A percentile compares a stretch with the other conserved stretches of the same genome.
phyloP scores from a whole-genome alignment of 73 alveolate genomes.

The Tetrahymena malaccensis region DNA sequence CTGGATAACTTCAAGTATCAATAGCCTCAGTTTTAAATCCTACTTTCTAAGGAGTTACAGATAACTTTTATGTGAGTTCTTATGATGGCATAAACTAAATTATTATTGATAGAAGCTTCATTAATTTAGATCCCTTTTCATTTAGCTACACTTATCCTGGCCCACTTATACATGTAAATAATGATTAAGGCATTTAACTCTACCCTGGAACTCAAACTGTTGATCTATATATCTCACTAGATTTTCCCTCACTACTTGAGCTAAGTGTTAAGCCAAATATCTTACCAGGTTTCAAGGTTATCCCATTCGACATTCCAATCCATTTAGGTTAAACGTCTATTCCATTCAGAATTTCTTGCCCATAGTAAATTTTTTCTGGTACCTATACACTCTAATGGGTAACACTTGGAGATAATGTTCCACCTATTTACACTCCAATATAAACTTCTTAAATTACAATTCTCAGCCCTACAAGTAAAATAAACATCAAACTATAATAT shows the following conservation, averaged over 20 bases:
- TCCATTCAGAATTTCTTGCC: constrained; percentile 12
- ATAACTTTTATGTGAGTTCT: neutral
- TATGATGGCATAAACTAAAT: neutral
- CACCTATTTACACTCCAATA: constrained; percentile 31
- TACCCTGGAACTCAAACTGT: constrained; percentile 21
- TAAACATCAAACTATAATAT: neutral
- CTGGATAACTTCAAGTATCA: constrained; percentile 2
- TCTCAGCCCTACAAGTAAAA: neutral
- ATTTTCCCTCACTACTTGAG: constrained; percentile 15
- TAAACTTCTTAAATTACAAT: constrained; percentile 1
- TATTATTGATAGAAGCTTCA: constrained; percentile 33
- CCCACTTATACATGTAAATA: constrained; percentile 17
- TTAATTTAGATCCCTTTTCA: constrained; percentile 42
- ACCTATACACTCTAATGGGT: constrained; percentile 17
- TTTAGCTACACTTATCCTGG: constrained; percentile 18
- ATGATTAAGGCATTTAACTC: neutral
- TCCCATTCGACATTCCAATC: neutral
- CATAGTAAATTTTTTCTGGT: constrained; percentile 3
- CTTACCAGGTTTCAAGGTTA: neutral
- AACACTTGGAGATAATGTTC: constrained; percentile 12
- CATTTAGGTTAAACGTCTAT: constrained; percentile 3
- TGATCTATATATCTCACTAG: neutral
- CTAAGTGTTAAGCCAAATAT: constrained; percentile 2
- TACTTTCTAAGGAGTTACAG: neutral
- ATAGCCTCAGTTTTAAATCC: neutral